Evolutionary conservation across 129 eudicot species (phyloP).

Genomic region (Artemisia annua): DNA sequence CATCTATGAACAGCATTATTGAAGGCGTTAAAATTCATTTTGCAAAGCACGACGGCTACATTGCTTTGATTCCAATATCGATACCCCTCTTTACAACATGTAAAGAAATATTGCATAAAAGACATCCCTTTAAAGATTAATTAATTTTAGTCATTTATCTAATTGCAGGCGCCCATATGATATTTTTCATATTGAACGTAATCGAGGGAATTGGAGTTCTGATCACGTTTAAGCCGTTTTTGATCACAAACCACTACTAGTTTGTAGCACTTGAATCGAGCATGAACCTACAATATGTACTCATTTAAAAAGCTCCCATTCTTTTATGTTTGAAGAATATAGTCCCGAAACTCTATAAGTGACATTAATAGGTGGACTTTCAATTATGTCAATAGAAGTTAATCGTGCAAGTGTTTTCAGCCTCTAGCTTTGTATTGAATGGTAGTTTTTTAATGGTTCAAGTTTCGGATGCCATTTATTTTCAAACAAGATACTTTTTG

Average conservation of each 20-base stretch:
- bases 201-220: conserved; percentile 54
- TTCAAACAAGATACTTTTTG: not conserved
- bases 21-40: not conserved
- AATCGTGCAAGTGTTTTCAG: not conserved
- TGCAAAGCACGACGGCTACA: not conserved
- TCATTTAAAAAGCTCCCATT: not conserved
- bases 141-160: conserved; percentile 4
- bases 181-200: conserved; percentile 61
- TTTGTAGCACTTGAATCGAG: not conserved
- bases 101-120: not conserved
- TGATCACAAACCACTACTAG: conserved; percentile 40
- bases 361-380: not conserved
- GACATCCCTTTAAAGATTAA: no score
- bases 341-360: no score
- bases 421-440: conserved; percentile 10
- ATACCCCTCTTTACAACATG: not conserved
- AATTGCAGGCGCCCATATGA: conserved; percentile 61
- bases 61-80: no score
- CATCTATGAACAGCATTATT: not conserved
- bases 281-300: not conserved
- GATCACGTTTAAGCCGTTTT: conserved; percentile 67
- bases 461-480: not conserved
- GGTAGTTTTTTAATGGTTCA: not conserved
- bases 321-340: not conserved
- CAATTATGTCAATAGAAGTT: not conserved